phyloP scores from a whole-genome alignment of 257 asterid genomes.

The Dorcoceras hygrometricum region DNA sequence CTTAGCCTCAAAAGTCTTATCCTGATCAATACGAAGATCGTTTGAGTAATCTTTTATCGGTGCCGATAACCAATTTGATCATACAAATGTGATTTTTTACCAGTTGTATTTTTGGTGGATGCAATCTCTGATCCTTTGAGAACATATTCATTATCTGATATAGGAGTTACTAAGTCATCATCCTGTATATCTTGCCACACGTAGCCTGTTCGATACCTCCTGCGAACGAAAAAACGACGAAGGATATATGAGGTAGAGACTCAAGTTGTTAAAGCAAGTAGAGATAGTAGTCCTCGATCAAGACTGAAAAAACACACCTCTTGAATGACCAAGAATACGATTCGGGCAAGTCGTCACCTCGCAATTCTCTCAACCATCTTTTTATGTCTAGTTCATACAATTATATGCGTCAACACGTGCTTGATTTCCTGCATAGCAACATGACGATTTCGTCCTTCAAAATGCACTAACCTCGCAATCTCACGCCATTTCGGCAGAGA shows the following conservation, averaged over 20 bases:
- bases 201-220: constrained; percentile 72
- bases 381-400: not conserved
- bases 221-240: constrained; percentile 15
- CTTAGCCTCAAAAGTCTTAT: not conserved
- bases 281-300: no score
- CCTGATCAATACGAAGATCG: not conserved
- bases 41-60: no score
- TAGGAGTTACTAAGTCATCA: constrained; percentile 89
- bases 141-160: constrained; percentile 86
- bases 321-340: constrained; percentile 49
- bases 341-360: constrained; percentile 52
- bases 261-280: no score
- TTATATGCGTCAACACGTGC: not conserved
- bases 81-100: constrained; percentile 25
- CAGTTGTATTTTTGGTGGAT: constrained; percentile 29
- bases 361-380: constrained; percentile 51
- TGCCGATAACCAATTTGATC: not conserved
- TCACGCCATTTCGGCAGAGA: constrained; percentile 67
- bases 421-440: not conserved
- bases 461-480: constrained; percentile 52
- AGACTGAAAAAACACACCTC: constrained; percentile 1
- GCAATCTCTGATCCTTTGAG: constrained; percentile 81
- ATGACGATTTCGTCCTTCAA: not conserved
- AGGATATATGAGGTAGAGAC: not conserved
- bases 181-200: constrained; percentile 94